Percentiles rank a stretch among this genome's conserved stretches.
Evolutionary conservation across 2,329 filamentous ascomycete species (phyloP).

Genomic region (Aspergillus tamarii): DNA sequence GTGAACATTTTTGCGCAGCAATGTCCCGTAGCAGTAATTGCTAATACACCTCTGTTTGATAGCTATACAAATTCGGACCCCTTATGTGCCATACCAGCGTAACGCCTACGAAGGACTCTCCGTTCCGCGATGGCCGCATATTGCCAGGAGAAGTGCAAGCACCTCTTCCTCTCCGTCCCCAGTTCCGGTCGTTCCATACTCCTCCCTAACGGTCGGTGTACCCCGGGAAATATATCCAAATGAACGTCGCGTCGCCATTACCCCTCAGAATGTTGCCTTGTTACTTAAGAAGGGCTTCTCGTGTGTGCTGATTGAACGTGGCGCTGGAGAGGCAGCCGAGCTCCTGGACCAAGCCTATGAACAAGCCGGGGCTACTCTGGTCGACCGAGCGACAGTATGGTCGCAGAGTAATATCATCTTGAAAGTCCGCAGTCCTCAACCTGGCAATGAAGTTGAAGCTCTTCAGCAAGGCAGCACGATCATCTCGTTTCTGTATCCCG

Average conservation of each 20-base stretch:
- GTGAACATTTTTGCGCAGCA: slow-evolving; percentile 9
- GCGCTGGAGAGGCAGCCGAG: slow-evolving; percentile 76
- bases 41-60: slow-evolving; percentile 8
- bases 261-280: slow-evolving; percentile 78
- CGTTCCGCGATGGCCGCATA: slow-evolving; percentile 17
- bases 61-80: slow-evolving; percentile 25
- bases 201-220: slow-evolving; percentile 74
- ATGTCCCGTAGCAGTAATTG: not conserved
- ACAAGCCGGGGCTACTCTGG: slow-evolving; percentile 75
- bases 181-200: slow-evolving; percentile 59
- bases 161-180: slow-evolving; percentile 25
- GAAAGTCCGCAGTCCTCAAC: slow-evolving; percentile 77
- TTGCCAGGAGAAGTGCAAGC: slow-evolving; percentile 27
- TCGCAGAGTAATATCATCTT: slow-evolving; percentile 75
- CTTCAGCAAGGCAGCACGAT: slow-evolving; percentile 73
- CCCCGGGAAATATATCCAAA: slow-evolving; percentile 77
- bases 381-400: slow-evolving; percentile 72
- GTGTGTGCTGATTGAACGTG: slow-evolving; percentile 75
- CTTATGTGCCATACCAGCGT: slow-evolving; percentile 14
- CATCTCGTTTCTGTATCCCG: slow-evolving; percentile 81
- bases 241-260: slow-evolving; percentile 82
- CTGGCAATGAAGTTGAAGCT: slow-evolving; percentile 66
- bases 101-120: slow-evolving; percentile 10
- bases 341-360: slow-evolving; percentile 78
- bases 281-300: slow-evolving; percentile 84